Evolutionary conservation across 345 rosid genomes (phyloP).

Genomic region (Firmiana major): DNA sequence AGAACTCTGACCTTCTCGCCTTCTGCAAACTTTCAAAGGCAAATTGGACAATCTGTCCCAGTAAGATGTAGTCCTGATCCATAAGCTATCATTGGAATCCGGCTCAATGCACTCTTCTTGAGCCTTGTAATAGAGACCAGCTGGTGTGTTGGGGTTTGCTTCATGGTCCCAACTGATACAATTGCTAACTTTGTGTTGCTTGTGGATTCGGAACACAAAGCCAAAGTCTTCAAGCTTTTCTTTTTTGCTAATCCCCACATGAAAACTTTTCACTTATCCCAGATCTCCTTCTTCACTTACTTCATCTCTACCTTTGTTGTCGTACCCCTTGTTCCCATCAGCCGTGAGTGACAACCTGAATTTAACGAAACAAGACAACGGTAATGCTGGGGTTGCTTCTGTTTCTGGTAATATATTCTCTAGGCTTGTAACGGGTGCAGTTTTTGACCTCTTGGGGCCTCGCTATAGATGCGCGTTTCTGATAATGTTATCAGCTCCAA

Average conservation of each 20-base stretch:
- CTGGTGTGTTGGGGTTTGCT: not conserved
- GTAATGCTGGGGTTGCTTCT: too few species aligned
- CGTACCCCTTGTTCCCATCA: slow-evolving; percentile 84
- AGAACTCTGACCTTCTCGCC: slow-evolving; percentile 8
- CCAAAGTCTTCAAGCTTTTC: slow-evolving; percentile 62
- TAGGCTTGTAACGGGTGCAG: too few species aligned
- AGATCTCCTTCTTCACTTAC: slow-evolving; percentile 90
- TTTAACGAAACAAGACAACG: too few species aligned
- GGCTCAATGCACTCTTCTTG: slow-evolving; percentile 4
- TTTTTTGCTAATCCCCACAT: slow-evolving; percentile 81
- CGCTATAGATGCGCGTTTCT: too few species aligned
- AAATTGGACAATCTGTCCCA: slow-evolving; percentile 12
- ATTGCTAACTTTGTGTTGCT: slow-evolving; percentile 63
- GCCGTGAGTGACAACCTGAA: too few species aligned
- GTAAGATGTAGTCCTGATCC: not conserved
- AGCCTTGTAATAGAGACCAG: not conserved
- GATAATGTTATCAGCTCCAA: too few species aligned
- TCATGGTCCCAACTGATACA: slow-evolving; percentile 30
- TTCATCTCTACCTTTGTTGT: slow-evolving; percentile 89
- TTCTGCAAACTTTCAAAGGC: slow-evolving; percentile 7
- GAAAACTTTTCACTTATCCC: slow-evolving; percentile 86
- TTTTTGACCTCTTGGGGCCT: too few species aligned
- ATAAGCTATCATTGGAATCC: not conserved
- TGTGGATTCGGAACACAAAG: slow-evolving; percentile 85
- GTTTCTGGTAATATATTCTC: too few species aligned